Percentiles rank a stretch among this genome's conserved stretches.
phyloP scores from a whole-genome alignment of 2,329 filamentous ascomycete species.

The Tolypocladium album region DNA sequence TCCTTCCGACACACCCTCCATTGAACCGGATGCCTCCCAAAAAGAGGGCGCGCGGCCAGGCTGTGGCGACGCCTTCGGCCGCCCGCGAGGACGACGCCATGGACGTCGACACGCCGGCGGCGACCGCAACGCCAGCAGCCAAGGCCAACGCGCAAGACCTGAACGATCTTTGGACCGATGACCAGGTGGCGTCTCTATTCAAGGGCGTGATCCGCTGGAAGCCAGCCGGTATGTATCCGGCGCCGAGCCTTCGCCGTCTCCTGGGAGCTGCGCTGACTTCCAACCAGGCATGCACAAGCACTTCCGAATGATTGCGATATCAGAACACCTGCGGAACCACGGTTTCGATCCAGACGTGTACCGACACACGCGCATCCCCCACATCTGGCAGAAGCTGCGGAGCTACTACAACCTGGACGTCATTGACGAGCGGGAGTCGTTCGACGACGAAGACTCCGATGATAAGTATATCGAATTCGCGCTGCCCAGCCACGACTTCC shows the following conservation, averaged over 20 bases:
- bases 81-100: constrained; percentile 48
- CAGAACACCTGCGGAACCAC: constrained; percentile 68
- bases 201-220: constrained; percentile 93
- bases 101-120: constrained; percentile 45
- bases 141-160: constrained; percentile 12
- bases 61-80: constrained; percentile 46
- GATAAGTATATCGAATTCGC: constrained; percentile 57
- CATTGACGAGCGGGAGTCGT: constrained; percentile 74
- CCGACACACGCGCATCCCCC: constrained; percentile 76
- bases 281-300: constrained; percentile 76
- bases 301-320: constrained; percentile 82
- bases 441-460: constrained; percentile 47
- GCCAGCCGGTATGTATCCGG: constrained; percentile 59
- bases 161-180: constrained; percentile 82
- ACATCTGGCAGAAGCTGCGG: constrained; percentile 82
- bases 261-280: constrained; percentile 3
- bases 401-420: constrained; percentile 76
- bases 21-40: constrained; percentile 50
- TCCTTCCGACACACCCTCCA: neutral
- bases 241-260: neutral
- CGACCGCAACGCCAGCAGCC: constrained; percentile 35
- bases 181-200: constrained; percentile 86
- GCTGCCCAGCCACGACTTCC: constrained; percentile 39
- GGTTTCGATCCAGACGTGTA: constrained; percentile 61
- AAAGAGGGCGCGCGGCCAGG: constrained; percentile 53